phyloP scores from a whole-genome alignment of 495 filamentous ascomycete genomes.

The Hyaloscypha hepaticicola region DNA sequence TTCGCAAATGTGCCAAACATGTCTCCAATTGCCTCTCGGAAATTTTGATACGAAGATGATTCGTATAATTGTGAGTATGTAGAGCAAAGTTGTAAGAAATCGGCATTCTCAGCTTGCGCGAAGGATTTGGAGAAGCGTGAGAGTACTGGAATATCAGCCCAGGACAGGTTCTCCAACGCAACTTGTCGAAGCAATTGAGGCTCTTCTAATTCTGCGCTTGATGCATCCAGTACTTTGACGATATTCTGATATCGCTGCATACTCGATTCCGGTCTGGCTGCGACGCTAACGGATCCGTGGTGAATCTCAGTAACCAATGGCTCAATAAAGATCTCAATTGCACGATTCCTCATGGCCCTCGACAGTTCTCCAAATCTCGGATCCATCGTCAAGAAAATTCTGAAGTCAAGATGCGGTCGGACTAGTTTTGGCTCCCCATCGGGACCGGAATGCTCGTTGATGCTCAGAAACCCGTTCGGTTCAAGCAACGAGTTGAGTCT shows the following conservation, averaged over 20 bases:
- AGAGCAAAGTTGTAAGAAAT: neutral
- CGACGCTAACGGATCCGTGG: neutral
- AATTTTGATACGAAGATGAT: slow-evolving; percentile 7
- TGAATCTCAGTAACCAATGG: slow-evolving; percentile 11
- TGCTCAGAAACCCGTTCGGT: slow-evolving; percentile 78
- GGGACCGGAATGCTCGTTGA: slow-evolving; percentile 85
- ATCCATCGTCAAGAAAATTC: slow-evolving; percentile 93
- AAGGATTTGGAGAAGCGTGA: slow-evolving; percentile 36
- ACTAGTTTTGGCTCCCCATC: slow-evolving; percentile 81
- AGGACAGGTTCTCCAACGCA: slow-evolving; percentile 55
- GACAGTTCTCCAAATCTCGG: slow-evolving; percentile 91
- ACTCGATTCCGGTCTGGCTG: slow-evolving; percentile 18
- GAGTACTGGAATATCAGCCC: slow-evolving; percentile 47
- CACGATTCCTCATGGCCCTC: slow-evolving; percentile 93
- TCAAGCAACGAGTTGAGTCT: slow-evolving; percentile 93
- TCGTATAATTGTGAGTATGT: slow-evolving; percentile 21
- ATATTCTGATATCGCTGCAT: slow-evolving; percentile 23
- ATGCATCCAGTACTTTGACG: slow-evolving; percentile 12
- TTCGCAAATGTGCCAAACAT: slow-evolving; percentile 19
- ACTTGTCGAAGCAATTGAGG: slow-evolving; percentile 11
- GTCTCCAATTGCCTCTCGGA: slow-evolving; percentile 23
- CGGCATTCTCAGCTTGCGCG: neutral
- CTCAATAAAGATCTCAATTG: slow-evolving; percentile 82
- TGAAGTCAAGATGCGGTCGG: slow-evolving; percentile 79
- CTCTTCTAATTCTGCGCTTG: slow-evolving; percentile 26